Conservation (phyloP, 257 asterid species). For the Prunella vulgaris region DNA sequence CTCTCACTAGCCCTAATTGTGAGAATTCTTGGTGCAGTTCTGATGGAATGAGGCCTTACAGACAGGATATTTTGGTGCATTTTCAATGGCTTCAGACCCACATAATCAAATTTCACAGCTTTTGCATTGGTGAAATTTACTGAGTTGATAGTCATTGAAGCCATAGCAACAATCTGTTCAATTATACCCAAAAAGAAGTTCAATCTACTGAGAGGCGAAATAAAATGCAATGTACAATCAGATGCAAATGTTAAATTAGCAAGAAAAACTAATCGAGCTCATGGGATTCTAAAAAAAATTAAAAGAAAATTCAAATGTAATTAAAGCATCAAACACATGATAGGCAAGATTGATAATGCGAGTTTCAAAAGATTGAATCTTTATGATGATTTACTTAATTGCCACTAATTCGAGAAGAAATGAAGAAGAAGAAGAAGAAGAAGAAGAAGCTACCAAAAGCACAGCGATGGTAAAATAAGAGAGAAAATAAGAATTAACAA, state of each 20-base stretch:
- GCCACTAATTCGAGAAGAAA: constrained; percentile 3
- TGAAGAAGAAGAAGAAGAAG: too few relatives aligned
- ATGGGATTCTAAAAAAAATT: not conserved
- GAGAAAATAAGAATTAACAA: not conserved
- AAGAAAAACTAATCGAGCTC: not conserved
- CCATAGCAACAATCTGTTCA: constrained; percentile 28
- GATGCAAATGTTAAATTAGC: not conserved
- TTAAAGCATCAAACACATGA: not conserved
- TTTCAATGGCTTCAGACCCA: constrained; percentile 35
- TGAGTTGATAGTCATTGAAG: constrained; percentile 38
- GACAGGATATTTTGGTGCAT: constrained; percentile 19
- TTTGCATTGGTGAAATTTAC: constrained; percentile 26
- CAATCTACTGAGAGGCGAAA: not conserved
- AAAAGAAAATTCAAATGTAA: not conserved
- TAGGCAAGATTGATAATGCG: constrained; percentile 1
- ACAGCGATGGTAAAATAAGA: not conserved
- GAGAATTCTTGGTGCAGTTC: constrained; percentile 18
- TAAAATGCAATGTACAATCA: not conserved
- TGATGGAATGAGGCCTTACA: constrained; percentile 24
- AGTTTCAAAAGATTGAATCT: not conserved
- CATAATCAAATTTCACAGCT: constrained; percentile 32
- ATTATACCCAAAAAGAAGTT: not conserved
- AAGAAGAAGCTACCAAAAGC: constrained; percentile 9
- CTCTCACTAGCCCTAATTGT: constrained; percentile 40
- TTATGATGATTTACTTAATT: constrained; percentile 12